phyloP scores from a whole-genome alignment of 352 stramenopile genomes.

The Pythium monospermum region DNA sequence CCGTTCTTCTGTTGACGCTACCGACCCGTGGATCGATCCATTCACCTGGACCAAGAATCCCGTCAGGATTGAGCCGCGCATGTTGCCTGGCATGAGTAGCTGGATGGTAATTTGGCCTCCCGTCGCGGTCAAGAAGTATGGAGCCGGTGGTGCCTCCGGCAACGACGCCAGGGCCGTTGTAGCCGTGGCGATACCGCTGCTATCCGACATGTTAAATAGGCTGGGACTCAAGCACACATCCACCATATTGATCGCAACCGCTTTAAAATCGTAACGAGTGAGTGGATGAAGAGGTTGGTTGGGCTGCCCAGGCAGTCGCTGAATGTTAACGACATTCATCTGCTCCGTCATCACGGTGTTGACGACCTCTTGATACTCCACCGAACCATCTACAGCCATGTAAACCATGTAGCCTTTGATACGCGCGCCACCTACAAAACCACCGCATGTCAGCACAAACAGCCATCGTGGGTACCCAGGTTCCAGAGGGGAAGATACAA shows the following conservation, averaged over 20 bases:
- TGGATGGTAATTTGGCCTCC: conserved; percentile 43
- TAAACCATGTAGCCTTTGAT: conserved; percentile 59
- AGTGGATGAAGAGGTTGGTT: conserved; percentile 26
- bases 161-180: conserved; percentile 29
- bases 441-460: too few species aligned
- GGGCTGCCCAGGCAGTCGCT: conserved; percentile 16
- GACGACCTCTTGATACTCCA: conserved; percentile 29
- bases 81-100: conserved; percentile 39
- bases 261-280: conserved; percentile 48
- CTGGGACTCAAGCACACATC: conserved; percentile 35
- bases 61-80: conserved; percentile 39
- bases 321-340: conserved; percentile 32
- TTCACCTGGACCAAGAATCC: conserved; percentile 41
- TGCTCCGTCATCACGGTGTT: conserved; percentile 20
- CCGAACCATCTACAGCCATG: conserved; percentile 29
- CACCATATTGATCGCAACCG: conserved; percentile 37
- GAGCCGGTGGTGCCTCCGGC: conserved; percentile 32
- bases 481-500: too few species aligned
- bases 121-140: conserved; percentile 47
- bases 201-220: conserved; percentile 5
- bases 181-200: not conserved
- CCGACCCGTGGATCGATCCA: conserved; percentile 11
- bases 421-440: conserved; percentile 31
- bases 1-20: conserved; percentile 20
- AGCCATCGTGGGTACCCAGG: too few species aligned